Evolutionary conservation across 2,329 filamentous ascomycete genomes (phyloP), one percentile per base, ranked within the genome.

Genomic region (Fusarium graminum): DNA sequence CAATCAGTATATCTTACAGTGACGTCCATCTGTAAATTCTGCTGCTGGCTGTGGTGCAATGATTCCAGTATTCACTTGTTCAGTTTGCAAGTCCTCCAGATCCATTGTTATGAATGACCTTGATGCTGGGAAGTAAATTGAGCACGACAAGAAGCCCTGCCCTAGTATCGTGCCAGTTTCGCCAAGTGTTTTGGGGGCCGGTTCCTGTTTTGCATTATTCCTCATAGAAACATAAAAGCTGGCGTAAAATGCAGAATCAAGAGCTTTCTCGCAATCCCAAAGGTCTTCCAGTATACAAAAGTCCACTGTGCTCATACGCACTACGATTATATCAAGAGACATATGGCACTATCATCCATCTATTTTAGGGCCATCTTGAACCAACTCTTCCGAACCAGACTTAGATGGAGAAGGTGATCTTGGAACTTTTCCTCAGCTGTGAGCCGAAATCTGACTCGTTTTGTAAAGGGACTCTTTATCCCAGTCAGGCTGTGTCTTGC

Each of bases 221-320:
- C 74, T 82, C 53, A 77, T 82, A 68, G 74, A 81, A 40, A 68
- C 79, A 25, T 76, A 72, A 40, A 75, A 70, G 36, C 76, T 22
- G 4, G 22, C 22, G 22, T 22, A 4, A 22, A 22, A 22, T 22
- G 22, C 22, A 22, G 22, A 22, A 22, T 22, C 61, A 73, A 25
- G 54, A 68, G 32, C 58, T 76, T 19, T 53, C 56, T 4, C 59
- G 62, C 14, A 39, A 55, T n/a, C 39, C 52, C 14, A 46, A 63
- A 10, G 40, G 68, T 34, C 54, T 58, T 22, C 51, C 72, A 71
- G 6, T 69, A 70, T 52, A 68, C 67, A 16, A 77, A 77, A 5
- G 79, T 78, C 51, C 71, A 22, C 77, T 5, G 78, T 80, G 57
- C 71, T 73, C 40, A 73, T 65, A 54, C 71, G 67, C 4, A 71